Evolutionary conservation across 2,329 filamentous ascomycete genomes (phyloP), one percentile per base, ranked within the genome.

Genomic region (Venturia effusa): DNA sequence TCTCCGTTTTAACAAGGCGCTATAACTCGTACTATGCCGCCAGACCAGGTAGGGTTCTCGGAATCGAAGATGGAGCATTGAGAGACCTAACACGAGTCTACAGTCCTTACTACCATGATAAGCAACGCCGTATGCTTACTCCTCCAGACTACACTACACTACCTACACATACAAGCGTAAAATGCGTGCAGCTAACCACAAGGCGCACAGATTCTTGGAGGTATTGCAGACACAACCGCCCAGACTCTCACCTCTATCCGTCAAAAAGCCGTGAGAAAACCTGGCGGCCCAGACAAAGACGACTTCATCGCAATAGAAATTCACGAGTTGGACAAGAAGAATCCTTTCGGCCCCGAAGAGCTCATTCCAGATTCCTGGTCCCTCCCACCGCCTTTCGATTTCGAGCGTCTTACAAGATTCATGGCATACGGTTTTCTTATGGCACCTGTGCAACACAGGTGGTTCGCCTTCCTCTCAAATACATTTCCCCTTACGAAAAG

Each of bases 391-490:
- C 86, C 91, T 0, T 97, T 99, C 72, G 93, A 99, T 76, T 97
- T 97, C 71, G 94, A 97, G 78, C 86, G 94, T 60, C 80, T 97
- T 67, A 93, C 90, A 1, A 84, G 94, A 59, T 99, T 97, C 80
- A 97, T 97, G 91, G 88, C 90, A 5, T 99, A 97, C 75, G 92
- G 92, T 73, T 97, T 97, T 78, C 84, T 89, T 72, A 97, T 97
- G 91, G 92, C 94, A 4, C 94, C 94, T 0, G 71, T 97, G 39
- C 93, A 97, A 75, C 96, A 96, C 79, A 88, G 90, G 74, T 99
- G 94, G 94, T 97, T 97, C 77, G 84, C 85, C 61, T 92, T 96
- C 75, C 80, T 99, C 67, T 88, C 87, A 40, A 82, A 81, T 68
- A 82, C 86, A 11, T 99, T 99, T 71, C 94, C 94, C 5, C 86